phyloP scores from a whole-genome alignment of 345 rosid genomes.

The Boechera retrofracta region DNA sequence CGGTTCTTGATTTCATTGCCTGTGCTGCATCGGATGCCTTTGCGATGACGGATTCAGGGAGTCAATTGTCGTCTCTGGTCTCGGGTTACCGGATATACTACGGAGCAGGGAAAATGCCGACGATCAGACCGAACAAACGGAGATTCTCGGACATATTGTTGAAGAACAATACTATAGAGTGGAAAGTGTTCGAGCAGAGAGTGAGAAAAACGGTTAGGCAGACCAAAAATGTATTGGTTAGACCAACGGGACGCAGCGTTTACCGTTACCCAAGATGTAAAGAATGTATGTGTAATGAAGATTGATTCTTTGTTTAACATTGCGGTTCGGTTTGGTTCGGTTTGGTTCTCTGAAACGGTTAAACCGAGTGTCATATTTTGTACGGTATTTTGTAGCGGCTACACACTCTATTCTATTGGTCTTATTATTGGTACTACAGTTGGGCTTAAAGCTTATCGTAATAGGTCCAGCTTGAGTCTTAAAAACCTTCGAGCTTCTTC shows the following conservation, averaged over 20 bases:
- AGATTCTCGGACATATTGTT: slow-evolving; percentile 72
- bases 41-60: slow-evolving; percentile 98
- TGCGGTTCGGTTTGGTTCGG: slow-evolving; percentile 5
- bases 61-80: slow-evolving; percentile 86
- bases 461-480: too few relatives aligned
- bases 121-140: slow-evolving; percentile 82
- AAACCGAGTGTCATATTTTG: background rate
- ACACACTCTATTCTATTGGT: background rate
- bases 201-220: slow-evolving; percentile 92
- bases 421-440: background rate
- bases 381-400: background rate
- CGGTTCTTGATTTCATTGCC: slow-evolving; percentile 91
- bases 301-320: slow-evolving; percentile 38
- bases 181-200: slow-evolving; percentile 91
- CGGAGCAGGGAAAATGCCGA: slow-evolving; percentile 95
- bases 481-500: too few relatives aligned
- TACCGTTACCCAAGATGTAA: slow-evolving; percentile 86
- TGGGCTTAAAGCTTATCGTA: background rate
- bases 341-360: background rate
- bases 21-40: slow-evolving; percentile 87
- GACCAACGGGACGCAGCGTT: slow-evolving; percentile 87
- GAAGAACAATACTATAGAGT: slow-evolving; percentile 78
- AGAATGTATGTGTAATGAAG: slow-evolving; percentile 76
- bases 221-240: slow-evolving; percentile 75
- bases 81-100: slow-evolving; percentile 84